phyloP scores from a whole-genome alignment of 129 eudicot species.

The Lonicera japonica region DNA sequence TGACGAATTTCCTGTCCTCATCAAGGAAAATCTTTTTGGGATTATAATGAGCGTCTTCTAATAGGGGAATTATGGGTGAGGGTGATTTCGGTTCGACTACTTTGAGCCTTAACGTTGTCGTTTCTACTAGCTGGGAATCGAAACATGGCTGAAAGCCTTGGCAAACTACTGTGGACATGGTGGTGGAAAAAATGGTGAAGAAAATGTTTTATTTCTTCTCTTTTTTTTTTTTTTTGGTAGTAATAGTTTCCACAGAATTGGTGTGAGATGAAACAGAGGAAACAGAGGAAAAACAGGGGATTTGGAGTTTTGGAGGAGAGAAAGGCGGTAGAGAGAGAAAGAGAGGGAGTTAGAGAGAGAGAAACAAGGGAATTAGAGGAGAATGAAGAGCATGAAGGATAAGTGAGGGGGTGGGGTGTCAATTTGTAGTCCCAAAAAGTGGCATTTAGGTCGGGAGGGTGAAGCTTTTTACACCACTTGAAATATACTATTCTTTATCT shows the following conservation, averaged over 20 bases:
- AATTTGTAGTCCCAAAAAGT: constrained; percentile 58
- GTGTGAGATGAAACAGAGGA: not conserved
- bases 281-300: not conserved
- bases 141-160: constrained; percentile 34
- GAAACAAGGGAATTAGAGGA: constrained; percentile 7
- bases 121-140: constrained; percentile 31
- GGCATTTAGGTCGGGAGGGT: constrained; percentile 23
- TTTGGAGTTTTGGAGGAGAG: not conserved
- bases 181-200: not conserved
- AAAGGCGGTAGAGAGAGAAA: constrained; percentile 8
- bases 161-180: constrained; percentile 53
- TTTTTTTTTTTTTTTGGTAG: no score
- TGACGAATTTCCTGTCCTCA: not conserved
- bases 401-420: constrained; percentile 35
- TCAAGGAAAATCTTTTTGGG: not conserved
- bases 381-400: constrained; percentile 34
- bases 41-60: not conserved
- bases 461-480: constrained; percentile 43
- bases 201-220: no score
- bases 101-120: constrained; percentile 53
- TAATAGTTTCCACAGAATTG: not conserved
- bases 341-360: constrained; percentile 11
- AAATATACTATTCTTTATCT: constrained; percentile 16
- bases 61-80: not conserved
- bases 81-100: constrained; percentile 28